A percentile compares a stretch with the other conserved stretches of the same genome.
Evolutionary conservation across 768 basidiomycete genomes (phyloP).

Genomic region (Suillus bovinus): DNA sequence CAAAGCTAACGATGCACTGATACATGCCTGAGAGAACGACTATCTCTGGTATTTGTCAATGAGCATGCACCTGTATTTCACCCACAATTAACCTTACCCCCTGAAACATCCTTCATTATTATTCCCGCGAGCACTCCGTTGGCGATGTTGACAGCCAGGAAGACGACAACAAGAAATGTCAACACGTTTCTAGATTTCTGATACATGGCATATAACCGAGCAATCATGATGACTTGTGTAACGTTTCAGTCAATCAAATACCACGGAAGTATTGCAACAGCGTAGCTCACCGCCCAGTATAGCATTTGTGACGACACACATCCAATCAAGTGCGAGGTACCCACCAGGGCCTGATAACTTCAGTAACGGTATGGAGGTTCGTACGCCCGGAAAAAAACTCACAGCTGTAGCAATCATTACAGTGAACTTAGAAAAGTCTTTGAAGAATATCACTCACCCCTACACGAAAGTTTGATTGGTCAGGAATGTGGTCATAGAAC

Average conservation of each 20-base stretch:
- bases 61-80: neutral
- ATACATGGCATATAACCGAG: constrained; percentile 1
- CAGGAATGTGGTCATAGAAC: neutral
- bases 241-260: neutral
- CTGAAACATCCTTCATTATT: neutral
- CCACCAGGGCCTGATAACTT: neutral
- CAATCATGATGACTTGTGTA: neutral
- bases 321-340: neutral
- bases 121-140: neutral
- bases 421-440: neutral
- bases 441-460: neutral
- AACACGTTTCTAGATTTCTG: neutral
- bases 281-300: neutral
- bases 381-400: neutral
- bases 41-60: neutral
- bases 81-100: neutral
- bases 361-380: neutral
- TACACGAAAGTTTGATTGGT: neutral
- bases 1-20: neutral
- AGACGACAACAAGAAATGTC: neutral
- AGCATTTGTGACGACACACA: neutral
- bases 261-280: neutral
- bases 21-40: neutral
- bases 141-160: neutral
- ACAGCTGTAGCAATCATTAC: neutral